Evolutionary conservation across 2,329 filamentous ascomycete genomes (phyloP).

Genomic region (Penicillium occitanis): DNA sequence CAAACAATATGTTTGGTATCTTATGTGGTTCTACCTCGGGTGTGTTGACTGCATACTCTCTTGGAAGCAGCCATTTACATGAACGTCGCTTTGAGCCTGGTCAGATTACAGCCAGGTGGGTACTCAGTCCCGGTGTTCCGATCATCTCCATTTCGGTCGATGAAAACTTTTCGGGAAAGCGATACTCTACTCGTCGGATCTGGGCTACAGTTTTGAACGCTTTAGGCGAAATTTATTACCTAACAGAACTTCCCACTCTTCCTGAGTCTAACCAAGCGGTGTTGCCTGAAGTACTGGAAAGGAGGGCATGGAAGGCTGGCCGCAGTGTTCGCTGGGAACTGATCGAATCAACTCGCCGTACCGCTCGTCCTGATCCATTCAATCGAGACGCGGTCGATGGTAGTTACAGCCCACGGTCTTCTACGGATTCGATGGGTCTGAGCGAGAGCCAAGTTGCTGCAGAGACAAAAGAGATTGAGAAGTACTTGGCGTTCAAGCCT

Average conservation of each 20-base stretch:
- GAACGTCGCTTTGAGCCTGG: constrained; percentile 66
- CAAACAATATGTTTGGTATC: constrained; percentile 76
- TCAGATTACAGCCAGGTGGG: constrained; percentile 84
- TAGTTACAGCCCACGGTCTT: constrained; percentile 77
- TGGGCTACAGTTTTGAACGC: constrained; percentile 96
- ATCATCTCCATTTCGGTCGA: constrained; percentile 83
- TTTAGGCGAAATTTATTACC: constrained; percentile 84
- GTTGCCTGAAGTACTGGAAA: constrained; percentile 53
- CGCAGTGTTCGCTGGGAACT: constrained; percentile 78
- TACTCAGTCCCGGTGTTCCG: constrained; percentile 86
- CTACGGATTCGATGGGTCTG: constrained; percentile 70
- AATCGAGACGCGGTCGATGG: constrained; percentile 66
- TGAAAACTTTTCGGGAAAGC: constrained; percentile 72
- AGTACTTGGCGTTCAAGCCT: constrained; percentile 69
- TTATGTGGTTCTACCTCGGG: constrained; percentile 81
- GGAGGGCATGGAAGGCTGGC: constrained; percentile 76
- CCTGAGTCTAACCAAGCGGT: constrained; percentile 47
- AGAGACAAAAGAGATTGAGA: constrained; percentile 80
- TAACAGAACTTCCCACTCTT: constrained; percentile 64
- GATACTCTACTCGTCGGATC: constrained; percentile 68
- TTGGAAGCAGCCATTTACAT: constrained; percentile 62
- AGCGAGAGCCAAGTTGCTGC: constrained; percentile 68
- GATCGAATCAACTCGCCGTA: constrained; percentile 72
- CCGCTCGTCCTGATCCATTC: constrained; percentile 69
- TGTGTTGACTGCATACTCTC: constrained; percentile 75